Evolutionary conservation across 805 yeast species (phyloP), one percentile per base, ranked within the genome.

Genomic region (Yamadazyma scolyti): DNA sequence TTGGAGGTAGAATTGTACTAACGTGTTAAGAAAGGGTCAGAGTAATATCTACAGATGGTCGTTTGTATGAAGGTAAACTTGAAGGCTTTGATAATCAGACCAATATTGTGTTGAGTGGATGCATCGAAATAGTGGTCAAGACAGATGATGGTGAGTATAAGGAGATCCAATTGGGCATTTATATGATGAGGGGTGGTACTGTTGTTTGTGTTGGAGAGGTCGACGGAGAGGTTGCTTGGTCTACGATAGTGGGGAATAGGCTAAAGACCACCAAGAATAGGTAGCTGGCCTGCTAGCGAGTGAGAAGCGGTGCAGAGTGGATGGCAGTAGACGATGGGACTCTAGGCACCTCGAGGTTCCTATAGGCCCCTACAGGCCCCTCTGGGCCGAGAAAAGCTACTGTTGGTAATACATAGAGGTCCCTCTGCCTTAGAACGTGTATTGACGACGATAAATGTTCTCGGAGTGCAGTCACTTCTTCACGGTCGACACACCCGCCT

Each of bases 11-110:
- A 15, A 13, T 5, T 20, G 20, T 41, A 43, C 46, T 43, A 42
- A 43, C 47, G 21, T 12, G n/a, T 31, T 9, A 38, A 64, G 73
- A 62, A 37, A 53, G 50, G 35, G 70, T 65, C 9, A 47, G 65
- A 36, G 54, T 65, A 9, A 54, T 65, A 37, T 56, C 70, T n/a
- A 57, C 71, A 8, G 72, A 65, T 46, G 71, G 60, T 16, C 48
- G 72, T 24, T 46, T 61, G 21, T 65, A 63, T 37, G 69, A 64
- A 44, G 72, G 72, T 4, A 51, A 46, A 13, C 56, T 65, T 14
- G 58, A 57, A 41, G 87, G 89, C 5, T 81, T 64, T 44, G 90
- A 82, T 50, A 74, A 77, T 40, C 64, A 75, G 26, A 73, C 83
- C 15, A 82, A 82, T 47, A 46, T 82, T 20, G 61, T 81, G 23